These are phyloP conservation scores for Calonectria hongkongensis DNA, from an alignment of 2,329 filamentous ascomycete species.

Conservation along the genomic window DNA sequence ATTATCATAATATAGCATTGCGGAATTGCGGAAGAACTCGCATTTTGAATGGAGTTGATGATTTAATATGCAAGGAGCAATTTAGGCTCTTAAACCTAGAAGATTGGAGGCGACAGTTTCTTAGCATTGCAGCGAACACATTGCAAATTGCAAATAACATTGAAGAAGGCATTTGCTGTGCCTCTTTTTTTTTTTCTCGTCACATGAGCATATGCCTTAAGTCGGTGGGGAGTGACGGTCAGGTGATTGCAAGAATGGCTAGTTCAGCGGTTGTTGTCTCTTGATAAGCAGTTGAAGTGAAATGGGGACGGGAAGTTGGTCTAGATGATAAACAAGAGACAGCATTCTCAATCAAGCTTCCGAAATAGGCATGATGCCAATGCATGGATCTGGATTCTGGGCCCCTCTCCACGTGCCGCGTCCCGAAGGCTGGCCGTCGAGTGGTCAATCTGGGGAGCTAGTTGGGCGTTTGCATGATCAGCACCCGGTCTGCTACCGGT, in stretches of 20 bases:
- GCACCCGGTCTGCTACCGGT: slow-evolving; percentile 5
- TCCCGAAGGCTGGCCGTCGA: slow-evolving; percentile 12
- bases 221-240: neutral
- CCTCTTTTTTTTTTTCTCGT: slow-evolving; percentile 16
- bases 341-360: slow-evolving; percentile 42
- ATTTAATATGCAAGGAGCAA: neutral
- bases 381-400: slow-evolving; percentile 11
- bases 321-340: neutral
- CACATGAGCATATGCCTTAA: slow-evolving; percentile 12
- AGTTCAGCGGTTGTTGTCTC: neutral
- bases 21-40: slow-evolving; percentile 9
- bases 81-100: neutral
- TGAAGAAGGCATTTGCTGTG: neutral
- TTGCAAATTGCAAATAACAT: neutral
- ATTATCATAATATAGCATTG: neutral
- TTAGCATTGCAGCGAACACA: neutral
- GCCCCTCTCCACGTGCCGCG: slow-evolving; percentile 8
- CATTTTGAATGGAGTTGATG: slow-evolving; percentile 28
- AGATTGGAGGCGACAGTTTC: neutral
- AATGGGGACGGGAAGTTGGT: neutral
- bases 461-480: neutral
- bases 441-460: neutral
- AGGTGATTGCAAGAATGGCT: slow-evolving; percentile 14
- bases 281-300: neutral
- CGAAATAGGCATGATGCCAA: slow-evolving; percentile 35